Percentiles rank a stretch among this genome's conserved stretches.
phyloP scores from a whole-genome alignment of 768 basidiomycete genomes.

The Boletus speciosus region DNA sequence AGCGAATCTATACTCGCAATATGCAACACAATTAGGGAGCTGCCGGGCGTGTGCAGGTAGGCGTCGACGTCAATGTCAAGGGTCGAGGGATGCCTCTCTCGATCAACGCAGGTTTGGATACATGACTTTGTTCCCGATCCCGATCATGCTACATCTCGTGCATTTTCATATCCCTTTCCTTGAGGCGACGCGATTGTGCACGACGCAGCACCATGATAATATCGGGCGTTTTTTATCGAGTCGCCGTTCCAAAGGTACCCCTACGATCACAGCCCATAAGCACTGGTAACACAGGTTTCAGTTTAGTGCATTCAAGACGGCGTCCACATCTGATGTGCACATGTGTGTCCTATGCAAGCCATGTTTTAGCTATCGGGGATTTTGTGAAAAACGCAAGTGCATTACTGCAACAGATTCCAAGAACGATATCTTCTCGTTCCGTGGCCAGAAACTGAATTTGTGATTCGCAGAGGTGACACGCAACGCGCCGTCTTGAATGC shows the following conservation, averaged over 20 bases:
- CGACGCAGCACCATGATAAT: conserved; percentile 1
- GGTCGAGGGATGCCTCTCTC: conserved; percentile 7
- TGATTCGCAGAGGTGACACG: neutral
- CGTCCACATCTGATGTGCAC: neutral
- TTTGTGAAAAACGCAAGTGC: neutral
- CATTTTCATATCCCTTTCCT: neutral
- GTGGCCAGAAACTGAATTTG: neutral
- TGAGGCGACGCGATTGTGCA: neutral
- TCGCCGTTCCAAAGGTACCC: conserved; percentile 5
- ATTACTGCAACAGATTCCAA: neutral
- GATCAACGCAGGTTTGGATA: conserved; percentile 6
- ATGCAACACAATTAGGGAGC: neutral
- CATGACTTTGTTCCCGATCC: conserved; percentile 1
- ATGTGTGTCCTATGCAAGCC: neutral
- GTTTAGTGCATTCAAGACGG: neutral
- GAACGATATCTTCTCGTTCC: neutral
- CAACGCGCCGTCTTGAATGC: neutral
- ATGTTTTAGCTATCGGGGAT: neutral
- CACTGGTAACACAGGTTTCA: neutral
- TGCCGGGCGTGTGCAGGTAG: conserved; percentile 1
- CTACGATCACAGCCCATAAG: neutral
- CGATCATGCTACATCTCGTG: neutral
- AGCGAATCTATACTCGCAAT: neutral
- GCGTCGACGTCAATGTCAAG: conserved; percentile 4
- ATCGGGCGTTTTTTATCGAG: neutral